Percentiles rank a stretch among this genome's conserved stretches.
phyloP scores from a whole-genome alignment of 345 rosid species.

The Clausena lansium region DNA sequence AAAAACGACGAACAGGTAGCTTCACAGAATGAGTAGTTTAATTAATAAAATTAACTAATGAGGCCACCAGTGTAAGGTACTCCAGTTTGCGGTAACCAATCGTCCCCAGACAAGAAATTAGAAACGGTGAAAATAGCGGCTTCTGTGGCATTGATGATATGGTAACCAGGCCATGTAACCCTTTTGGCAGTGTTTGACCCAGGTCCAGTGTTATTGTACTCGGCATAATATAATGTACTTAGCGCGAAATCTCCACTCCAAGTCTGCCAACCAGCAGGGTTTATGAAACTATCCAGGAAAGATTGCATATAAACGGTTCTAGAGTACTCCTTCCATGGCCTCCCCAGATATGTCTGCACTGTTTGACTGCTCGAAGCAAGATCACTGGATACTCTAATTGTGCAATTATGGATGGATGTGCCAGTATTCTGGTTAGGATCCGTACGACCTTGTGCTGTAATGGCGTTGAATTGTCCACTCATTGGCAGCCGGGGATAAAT shows the following conservation, averaged over 20 bases:
- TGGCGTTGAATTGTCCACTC: constrained; percentile 78
- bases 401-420: constrained; percentile 65
- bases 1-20: too few species aligned
- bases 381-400: constrained; percentile 59
- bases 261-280: constrained; percentile 69
- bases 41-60: too few species aligned
- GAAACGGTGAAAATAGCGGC: constrained; percentile 68
- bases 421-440: constrained; percentile 90
- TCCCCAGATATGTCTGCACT: constrained; percentile 61
- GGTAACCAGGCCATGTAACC: constrained; percentile 75
- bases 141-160: constrained; percentile 49
- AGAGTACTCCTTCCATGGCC: constrained; percentile 93
- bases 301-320: constrained; percentile 62
- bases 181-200: constrained; percentile 58
- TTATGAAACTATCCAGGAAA: constrained; percentile 44
- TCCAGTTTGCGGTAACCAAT: constrained; percentile 64
- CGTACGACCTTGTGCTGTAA: constrained; percentile 82
- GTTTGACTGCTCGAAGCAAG: constrained; percentile 42
- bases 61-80: constrained; percentile 50
- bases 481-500: constrained; percentile 67
- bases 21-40: too few species aligned
- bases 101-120: constrained; percentile 59
- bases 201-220: constrained; percentile 61
- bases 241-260: constrained; percentile 72
- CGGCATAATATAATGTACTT: constrained; percentile 69